Evolutionary conservation across 768 basidiomycete species (phyloP), one percentile per base, ranked within the genome.

Genomic region (Baorangia bicolor): DNA sequence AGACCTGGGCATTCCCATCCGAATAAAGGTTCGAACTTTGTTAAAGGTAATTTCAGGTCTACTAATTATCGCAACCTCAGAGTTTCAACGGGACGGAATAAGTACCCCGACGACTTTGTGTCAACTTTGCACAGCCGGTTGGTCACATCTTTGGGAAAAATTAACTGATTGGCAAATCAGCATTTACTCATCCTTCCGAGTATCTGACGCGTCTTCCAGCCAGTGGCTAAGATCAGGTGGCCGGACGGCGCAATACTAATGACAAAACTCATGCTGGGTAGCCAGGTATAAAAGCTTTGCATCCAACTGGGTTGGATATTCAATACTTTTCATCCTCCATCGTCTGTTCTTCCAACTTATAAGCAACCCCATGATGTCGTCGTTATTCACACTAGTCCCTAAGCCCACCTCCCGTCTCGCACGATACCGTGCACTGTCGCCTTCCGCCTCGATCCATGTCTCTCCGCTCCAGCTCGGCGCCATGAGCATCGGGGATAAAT

Each of bases 381-480:
- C 49, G 23, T 13, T 58, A 12, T 40, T 56, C 1, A 2, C 27
- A 9, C 61, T 62, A 34, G 61, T 62, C 4, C 64, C 68, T 3
- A 58, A 62, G 47, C 73, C 73, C 3, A 55, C 67, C 14, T 72
- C 75, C 2, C 62, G 63, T 9, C 74, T 77, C 10, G 75, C 74
- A 18, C 59, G 69, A 18, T 75, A 78, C 61, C 74, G 79, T n/a
- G 58, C 61, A 14, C 66, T 81, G 16, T 72, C 76, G 0, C 73
- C 76, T 7, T 40, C 58, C 11, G 76, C 80, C 1, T 77, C 78
- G 10, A 66, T 81, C 27, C 75, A 74, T 41, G 81, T 81, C 16
- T 82, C 81, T 3, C 79, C 81, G 0, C 63, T 82, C 20, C 69
- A 70, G 30, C 75, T 82, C 27, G 80, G 81, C 3, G 80, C 73